Evolutionary conservation across 371 early-diverging fungal genomes (phyloP), one percentile per base, ranked within the genome.

Genomic region (Rhizomucor pusillus): DNA sequence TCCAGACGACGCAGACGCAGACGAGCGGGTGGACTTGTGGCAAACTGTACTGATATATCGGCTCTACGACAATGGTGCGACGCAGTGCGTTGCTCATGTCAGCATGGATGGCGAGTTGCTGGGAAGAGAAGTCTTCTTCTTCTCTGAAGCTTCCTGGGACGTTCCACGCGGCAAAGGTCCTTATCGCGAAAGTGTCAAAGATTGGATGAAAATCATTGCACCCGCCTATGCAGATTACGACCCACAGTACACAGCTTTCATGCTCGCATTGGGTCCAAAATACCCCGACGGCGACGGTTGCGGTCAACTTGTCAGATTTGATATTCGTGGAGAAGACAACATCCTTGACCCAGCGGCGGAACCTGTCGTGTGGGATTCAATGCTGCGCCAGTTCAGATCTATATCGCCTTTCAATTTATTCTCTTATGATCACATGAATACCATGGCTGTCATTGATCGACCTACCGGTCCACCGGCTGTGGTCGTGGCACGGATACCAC

Each of bases 51-150:
- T 69, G 22, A 59, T 74, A 2, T 74, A 71, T 51, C 66, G 65
- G 20, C 25, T 74, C 5, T 60, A 56, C 52, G 65, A 70, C 22
- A 58, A 66, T 47, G 71, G 66, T 5, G 49, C 53, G 4, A 66
- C 66, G 1, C 62, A 66, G 29, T 71, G 66, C 45, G 47, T 70
- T 25, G 68, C 71, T 2, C 52, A 70, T 48, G 34, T 69, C 1
- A 40, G 50, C 16, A 47, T 65, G 24, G 49, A 54, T 29, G 63
- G 57, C n/a, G 35, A 34, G 6, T 62, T 74, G 23, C 18, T 74
- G 12, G 75, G 71, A 0, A 47, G 71, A 34, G 75, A 62, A 9
- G 57, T 65, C 11, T 74, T 62, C 41, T 66, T 70, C 51, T 74
- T 74, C 45, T 63, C 69, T 0, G 62, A 66, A 23, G 49, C 48